Evolutionary conservation across 2,329 filamentous ascomycete genomes (phyloP), one percentile per base, ranked within the genome.

Genomic region (Trichocomaceae sp.): DNA sequence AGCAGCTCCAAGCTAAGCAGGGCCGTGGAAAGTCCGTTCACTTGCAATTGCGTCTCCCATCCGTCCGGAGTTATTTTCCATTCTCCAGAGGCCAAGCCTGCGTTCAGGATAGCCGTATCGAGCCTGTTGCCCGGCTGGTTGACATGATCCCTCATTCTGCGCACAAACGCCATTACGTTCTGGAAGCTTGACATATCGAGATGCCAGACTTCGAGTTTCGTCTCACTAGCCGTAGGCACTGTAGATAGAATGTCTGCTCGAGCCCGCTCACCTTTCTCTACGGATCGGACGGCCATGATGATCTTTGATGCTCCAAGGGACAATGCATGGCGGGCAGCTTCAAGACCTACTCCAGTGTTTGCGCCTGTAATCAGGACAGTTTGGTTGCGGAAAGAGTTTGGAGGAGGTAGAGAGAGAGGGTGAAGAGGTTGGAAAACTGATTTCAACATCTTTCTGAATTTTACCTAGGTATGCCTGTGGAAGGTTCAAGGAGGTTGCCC

Each of bases 1-100:
- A 55, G 53, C 44, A 55, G 13, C 33, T 55, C 42, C 23, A 55
- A 57, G 0, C 71, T 73, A 0, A 82, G 66, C 15, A 82, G 63
- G 56, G 79, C 74, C 0, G 77, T 79, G 9, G 69, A 70, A 47
- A 82, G 64, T n/a, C 79, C 75, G 56, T 82, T 82, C 52, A 77
- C 71, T 0, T 74, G 76, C 47, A 82, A 65, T 0, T 65, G 74
- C 17, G 57, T 62, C 64, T 82, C 79, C 54, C 54, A 56, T 37
- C 76, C 66, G 2, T 68, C 72, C 47, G 77, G 75, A 23, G 64
- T 62, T 1, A 60, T 23, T 0, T 58, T 45, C 55, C 64, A 76
- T 2, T 62, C 52, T 12, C 23, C 47, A 1, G 64, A 67, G 2
- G 65, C 67, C n/a, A 65, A 52, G 17, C 69, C 69, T n/a, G 72